Percentiles rank a stretch among this genome's conserved stretches.
phyloP scores from a whole-genome alignment of 345 rosid species.

The Turritis glabra region DNA sequence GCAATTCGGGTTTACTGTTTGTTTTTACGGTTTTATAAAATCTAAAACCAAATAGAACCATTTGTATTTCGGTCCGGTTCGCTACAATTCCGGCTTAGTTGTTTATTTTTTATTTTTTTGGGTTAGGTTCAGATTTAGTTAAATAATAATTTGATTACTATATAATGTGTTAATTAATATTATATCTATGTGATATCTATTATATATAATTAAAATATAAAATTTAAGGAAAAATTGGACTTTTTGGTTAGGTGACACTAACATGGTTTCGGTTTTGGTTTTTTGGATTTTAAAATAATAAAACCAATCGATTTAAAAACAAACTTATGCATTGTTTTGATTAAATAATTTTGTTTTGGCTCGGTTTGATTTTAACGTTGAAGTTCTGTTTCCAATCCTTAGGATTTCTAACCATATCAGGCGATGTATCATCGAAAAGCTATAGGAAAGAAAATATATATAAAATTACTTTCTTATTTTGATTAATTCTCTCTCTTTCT shows the following conservation, averaged over 20 bases:
- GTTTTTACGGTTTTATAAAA: background rate
- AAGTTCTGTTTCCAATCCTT: background rate
- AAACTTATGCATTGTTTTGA: background rate
- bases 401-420: background rate
- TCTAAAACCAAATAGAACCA: background rate
- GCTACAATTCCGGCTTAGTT: background rate
- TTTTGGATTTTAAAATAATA: background rate
- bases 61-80: background rate
- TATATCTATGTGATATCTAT: background rate
- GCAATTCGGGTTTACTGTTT: background rate
- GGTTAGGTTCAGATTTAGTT: background rate
- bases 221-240: background rate
- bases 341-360: background rate
- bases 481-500: background rate
- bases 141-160: background rate
- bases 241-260: background rate
- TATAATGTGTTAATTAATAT: background rate
- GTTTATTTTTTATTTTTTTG: background rate
- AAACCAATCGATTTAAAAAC: background rate
- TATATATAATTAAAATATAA: too few relatives aligned
- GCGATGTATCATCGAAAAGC: background rate
- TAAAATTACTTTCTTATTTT: background rate
- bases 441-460: background rate
- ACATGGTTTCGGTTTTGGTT: background rate
- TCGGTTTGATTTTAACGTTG: background rate